phyloP scores from a whole-genome alignment of 2,329 filamentous ascomycete species.

The Harringtonia lauricola region DNA sequence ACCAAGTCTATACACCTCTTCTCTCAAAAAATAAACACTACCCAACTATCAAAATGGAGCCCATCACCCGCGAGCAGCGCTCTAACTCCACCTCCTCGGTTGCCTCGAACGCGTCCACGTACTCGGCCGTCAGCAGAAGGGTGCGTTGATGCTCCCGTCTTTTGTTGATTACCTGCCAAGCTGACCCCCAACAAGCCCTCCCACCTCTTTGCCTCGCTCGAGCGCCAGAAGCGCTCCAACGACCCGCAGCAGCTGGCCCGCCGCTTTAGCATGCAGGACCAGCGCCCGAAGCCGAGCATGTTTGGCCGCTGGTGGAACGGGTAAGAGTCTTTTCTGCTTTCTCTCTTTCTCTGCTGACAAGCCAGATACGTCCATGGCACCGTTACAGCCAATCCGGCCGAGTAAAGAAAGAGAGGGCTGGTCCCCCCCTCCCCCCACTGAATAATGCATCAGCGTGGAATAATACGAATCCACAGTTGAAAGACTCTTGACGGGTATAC shows the following conservation, averaged over 20 bases:
- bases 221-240: constrained; percentile 36
- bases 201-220: constrained; percentile 39
- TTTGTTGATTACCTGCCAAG: neutral
- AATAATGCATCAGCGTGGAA: too few species aligned
- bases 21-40: too few species aligned
- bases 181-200: constrained; percentile 19
- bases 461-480: too few species aligned
- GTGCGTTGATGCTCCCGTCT: constrained; percentile 6
- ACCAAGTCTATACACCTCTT: too few species aligned
- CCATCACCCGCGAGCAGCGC: constrained; percentile 12
- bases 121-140: constrained; percentile 9
- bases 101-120: constrained; percentile 10
- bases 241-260: constrained; percentile 31
- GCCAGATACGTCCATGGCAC: too few species aligned
- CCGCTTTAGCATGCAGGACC: constrained; percentile 43
- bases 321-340: constrained; percentile 22
- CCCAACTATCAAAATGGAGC: neutral
- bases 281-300: constrained; percentile 36
- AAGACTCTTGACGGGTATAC: too few species aligned
- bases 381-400: too few species aligned
- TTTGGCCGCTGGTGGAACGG: constrained; percentile 46
- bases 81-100: constrained; percentile 18
- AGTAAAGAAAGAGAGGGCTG: too few species aligned
- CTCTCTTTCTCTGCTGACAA: neutral
- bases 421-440: too few species aligned